Base-by-base conservation (phyloP, 2,329 filamentous ascomycete genomes). In the Ceratocystis diversiconidia region DNA sequence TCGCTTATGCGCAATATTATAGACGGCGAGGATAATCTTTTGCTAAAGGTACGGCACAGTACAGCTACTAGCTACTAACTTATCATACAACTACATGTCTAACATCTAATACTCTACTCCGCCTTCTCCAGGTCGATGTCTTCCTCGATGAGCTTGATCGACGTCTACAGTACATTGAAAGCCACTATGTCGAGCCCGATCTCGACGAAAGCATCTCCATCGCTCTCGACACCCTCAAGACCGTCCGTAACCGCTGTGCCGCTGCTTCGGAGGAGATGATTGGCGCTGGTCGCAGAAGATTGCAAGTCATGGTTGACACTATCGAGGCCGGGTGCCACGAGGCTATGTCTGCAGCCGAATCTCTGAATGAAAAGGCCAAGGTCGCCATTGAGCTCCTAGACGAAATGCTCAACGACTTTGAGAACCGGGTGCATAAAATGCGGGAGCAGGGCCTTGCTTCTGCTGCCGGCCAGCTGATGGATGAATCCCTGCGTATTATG, bases 251-350 rank as follows among this genome's bases (percentile, higher is more conserved):
- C 70, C 85, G 90, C 71, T 99, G 94, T 75, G 90, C 90, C 48
- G 85, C 92, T 69, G 91, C 92, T 22, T 95, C 92, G 0, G 92
- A 90, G 68, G 92, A 94, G 72, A 83, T 96, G 60, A 84, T 97
- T 70, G 94, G 91, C 66, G 89, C 89, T 46, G 92, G 94, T 25
- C 86, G 89, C 63, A 85, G 90, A 69, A 84, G 91, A 68, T 85
- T 95, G 67, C 88, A 90, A 69, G 84, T 97, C 67, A 86, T 97
- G 78, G 90, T 99, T 43, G 92, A 97, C 71, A 96, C 91, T 0
- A 79, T 99, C 15, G 94, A 99, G 74, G 82, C 82, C 32, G 83
- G 89, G 69, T 99, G 96, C 75, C 87, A 95, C 69, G 89, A 94
- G 70, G 91, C 89, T 0, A 76, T 99, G 69, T 86, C 83, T 17